Evolutionary conservation across 306 rosid genomes (phyloP).

Genomic region (Prunus salicina): DNA sequence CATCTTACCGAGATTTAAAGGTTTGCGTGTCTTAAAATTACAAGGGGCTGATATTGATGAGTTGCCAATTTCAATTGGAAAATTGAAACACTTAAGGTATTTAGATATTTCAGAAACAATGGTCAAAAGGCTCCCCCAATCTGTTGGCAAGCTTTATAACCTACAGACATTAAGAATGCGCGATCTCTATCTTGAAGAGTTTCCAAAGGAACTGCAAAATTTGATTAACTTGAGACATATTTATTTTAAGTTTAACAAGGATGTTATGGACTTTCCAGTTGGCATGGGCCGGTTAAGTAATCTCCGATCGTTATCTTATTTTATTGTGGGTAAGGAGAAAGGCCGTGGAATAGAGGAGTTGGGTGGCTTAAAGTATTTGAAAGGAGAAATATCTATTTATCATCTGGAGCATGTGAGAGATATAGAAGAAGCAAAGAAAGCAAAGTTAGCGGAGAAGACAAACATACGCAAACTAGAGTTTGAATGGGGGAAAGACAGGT

Average conservation of each 20-base stretch:
- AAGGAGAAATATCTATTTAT: not conserved
- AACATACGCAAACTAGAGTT: accelerated
- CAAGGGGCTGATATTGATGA: not conserved
- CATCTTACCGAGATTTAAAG: not conserved
- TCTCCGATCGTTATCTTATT: not conserved
- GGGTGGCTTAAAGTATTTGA: not conserved
- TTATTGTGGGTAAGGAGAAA: not conserved
- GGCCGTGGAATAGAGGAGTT: not conserved
- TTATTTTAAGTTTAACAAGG: accelerated
- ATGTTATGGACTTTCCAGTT: not conserved
- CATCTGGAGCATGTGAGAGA: not conserved
- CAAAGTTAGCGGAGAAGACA: not conserved
- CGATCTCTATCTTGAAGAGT: not conserved
- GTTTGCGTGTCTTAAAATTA: conserved; percentile 4
- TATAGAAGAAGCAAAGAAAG: not conserved
- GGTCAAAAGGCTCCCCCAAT: not conserved
- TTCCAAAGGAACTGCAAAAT: not conserved
- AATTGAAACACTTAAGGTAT: conserved; percentile 11
- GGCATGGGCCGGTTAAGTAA: not conserved
- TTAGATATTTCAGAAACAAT: not conserved
- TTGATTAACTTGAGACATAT: not conserved
- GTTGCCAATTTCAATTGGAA: not conserved
- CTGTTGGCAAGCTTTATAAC: not conserved
- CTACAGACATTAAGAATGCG: not conserved
- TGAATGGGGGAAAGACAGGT: accelerated